phyloP scores from a whole-genome alignment of 805 yeast species.

The Starmera dryadoides region DNA sequence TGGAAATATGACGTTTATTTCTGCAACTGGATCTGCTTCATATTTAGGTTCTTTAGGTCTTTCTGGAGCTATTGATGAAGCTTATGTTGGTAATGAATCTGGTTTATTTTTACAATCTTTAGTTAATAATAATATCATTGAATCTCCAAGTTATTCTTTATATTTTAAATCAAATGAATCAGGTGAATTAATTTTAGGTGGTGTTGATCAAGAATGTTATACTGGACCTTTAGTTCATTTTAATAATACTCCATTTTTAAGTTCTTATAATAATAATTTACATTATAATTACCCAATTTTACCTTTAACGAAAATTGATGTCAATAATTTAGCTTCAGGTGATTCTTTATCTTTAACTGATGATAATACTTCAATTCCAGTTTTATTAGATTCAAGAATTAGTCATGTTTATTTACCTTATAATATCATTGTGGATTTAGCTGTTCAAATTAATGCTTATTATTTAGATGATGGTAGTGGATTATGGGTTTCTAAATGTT shows the following conservation, averaged over 20 bases:
- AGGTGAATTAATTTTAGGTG: slow-evolving; percentile 43
- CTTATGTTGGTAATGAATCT: not conserved
- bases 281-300: slow-evolving; percentile 36
- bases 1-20: slow-evolving; percentile 26
- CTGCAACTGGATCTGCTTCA: slow-evolving; percentile 28
- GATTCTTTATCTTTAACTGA: slow-evolving; percentile 26
- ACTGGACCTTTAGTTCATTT: slow-evolving; percentile 41
- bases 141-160: slow-evolving; percentile 37
- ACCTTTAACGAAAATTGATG: slow-evolving; percentile 38
- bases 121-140: slow-evolving; percentile 22
- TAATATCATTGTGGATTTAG: slow-evolving; percentile 48
- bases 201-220: slow-evolving; percentile 40
- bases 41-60: slow-evolving; percentile 40
- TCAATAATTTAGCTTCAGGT: slow-evolving; percentile 34
- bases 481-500: slow-evolving; percentile 61
- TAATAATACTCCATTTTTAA: slow-evolving; percentile 38
- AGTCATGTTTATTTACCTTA: slow-evolving; percentile 45
- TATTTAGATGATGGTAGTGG: slow-evolving; percentile 36
- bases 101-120: slow-evolving; percentile 22
- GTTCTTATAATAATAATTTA: slow-evolving; percentile 7
- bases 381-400: slow-evolving; percentile 51
- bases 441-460: slow-evolving; percentile 63
- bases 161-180: slow-evolving; percentile 23
- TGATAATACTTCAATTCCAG: slow-evolving; percentile 37
- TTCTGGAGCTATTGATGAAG: slow-evolving; percentile 21